Conservation (phyloP, 257 asterid species). For the Solanum tarapatanum region DNA sequence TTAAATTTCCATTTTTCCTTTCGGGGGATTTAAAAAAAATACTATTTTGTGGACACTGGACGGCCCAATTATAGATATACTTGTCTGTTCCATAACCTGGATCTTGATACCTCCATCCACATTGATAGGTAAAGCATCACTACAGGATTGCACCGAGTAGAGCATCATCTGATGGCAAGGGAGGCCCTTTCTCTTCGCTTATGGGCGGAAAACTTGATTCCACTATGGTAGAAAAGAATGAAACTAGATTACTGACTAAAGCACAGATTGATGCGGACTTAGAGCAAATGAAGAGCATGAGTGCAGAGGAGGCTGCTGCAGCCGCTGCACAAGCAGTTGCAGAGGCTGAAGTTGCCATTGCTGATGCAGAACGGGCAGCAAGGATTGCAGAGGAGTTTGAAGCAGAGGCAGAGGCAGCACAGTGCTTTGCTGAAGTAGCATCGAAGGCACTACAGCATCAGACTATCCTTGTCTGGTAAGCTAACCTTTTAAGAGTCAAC, state of each 20-base stretch:
- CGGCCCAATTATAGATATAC: neutral
- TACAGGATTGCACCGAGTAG: conserved; percentile 70
- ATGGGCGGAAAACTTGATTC: conserved; percentile 15
- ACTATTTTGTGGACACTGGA: neutral
- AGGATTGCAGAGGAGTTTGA: neutral
- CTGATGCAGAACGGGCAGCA: conserved; percentile 1
- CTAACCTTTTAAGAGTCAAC: neutral
- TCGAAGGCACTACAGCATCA: conserved; percentile 41
- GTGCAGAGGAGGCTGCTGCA: conserved; percentile 6
- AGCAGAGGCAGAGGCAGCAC: conserved; percentile 28
- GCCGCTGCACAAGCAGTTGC: conserved; percentile 3
- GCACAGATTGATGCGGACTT: conserved; percentile 1
- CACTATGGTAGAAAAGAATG: conserved; percentile 20
- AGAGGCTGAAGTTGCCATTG: conserved; percentile 2
- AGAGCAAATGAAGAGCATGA: conserved; percentile 9
- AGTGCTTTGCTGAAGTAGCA: conserved; percentile 76
- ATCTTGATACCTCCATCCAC: neutral
- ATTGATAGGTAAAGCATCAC: conserved; percentile 67
- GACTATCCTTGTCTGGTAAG: conserved; percentile 59
- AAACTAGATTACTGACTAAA: conserved; percentile 31
- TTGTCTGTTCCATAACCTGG: neutral
- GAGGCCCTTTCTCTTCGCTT: conserved; percentile 16
- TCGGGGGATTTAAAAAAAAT: neutral
- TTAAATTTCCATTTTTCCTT: neutral
- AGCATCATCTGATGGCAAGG: conserved; percentile 14